Evolutionary conservation across 495 filamentous ascomycete species (phyloP).

Genomic region (Trypethelium eluteriae): DNA sequence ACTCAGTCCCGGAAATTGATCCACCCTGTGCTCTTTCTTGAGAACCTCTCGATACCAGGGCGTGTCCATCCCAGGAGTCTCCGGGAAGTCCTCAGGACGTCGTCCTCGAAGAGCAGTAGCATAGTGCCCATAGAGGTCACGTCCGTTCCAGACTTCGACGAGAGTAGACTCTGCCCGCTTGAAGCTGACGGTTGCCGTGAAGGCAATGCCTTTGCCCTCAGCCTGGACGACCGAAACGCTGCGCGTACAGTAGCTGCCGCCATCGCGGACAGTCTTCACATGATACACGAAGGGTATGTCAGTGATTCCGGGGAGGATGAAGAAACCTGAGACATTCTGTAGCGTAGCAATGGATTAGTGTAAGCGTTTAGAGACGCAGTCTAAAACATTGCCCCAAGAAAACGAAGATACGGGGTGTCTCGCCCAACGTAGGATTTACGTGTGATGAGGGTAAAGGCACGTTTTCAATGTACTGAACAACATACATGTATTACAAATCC

Average conservation of each 20-base stretch:
- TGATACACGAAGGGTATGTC: slow-evolving; percentile 55
- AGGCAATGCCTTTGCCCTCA: slow-evolving; percentile 46
- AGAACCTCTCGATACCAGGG: slow-evolving; percentile 38
- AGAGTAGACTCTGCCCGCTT: slow-evolving; percentile 42
- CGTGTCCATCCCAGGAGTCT: slow-evolving; percentile 41
- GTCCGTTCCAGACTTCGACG: slow-evolving; percentile 39
- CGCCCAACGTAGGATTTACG: too few relatives aligned
- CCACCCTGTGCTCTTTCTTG: slow-evolving; percentile 17
- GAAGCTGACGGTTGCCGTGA: slow-evolving; percentile 56
- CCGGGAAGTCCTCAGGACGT: slow-evolving; percentile 35
- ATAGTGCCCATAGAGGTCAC: slow-evolving; percentile 37
- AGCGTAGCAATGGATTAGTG: slow-evolving; percentile 26
- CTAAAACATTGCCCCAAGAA: not conserved
- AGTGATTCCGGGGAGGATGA: slow-evolving; percentile 48
- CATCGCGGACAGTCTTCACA: slow-evolving; percentile 47
- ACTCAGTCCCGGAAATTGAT: slow-evolving; percentile 50
- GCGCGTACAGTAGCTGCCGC: slow-evolving; percentile 51
- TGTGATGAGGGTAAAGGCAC: too few relatives aligned
- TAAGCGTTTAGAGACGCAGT: not conserved
- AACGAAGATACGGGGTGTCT: not conserved
- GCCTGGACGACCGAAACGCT: slow-evolving; percentile 52
- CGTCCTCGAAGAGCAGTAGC: slow-evolving; percentile 36
- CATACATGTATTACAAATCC: slow-evolving; percentile 56
- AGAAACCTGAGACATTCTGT: slow-evolving; percentile 61
- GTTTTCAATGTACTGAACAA: slow-evolving; percentile 2